Evolutionary conservation across 495 filamentous ascomycete species (phyloP), one percentile per base, ranked within the genome.

Genomic region (Emericellopsis terricola): DNA sequence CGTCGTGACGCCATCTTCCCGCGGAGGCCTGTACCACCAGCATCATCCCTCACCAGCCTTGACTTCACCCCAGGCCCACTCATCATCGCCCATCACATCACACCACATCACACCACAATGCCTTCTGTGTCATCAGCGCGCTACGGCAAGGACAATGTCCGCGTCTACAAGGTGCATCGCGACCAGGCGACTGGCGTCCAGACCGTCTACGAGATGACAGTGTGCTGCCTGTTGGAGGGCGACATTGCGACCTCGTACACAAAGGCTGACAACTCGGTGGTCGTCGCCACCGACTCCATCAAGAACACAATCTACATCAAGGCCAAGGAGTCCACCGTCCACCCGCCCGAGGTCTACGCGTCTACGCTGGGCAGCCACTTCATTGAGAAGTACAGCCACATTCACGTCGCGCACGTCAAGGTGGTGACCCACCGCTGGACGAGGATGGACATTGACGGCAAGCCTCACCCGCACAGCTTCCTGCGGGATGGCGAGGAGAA

Each of bases 141-240:
- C 47, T 91, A 91, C 56, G 82, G 82, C 62, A 91, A 91, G 73
- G 87, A 94, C 69, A 96, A 97, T 65, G 78, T 97, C 65, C 84
- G 89, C 49, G 76, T 97, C 41, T 86, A 77, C 69, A 96, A 97
- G 59, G 83, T 93, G 47, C 67, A 89, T 44, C 68, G 70, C 37
- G 73, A 94, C 51, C 68, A 71, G 48, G 62, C 70, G 47, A 78
- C 80, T 9, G 72, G 74, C 19, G 60, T 67, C 3, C 89, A 97
- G 53, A 76, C 75, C 6, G 84, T 94, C 30, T 78, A 80, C 27
- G 89, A 97, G 54, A 91, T 92, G 81, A 94, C 86, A 29, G 81
- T 97, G 36, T 80, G 81, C 54, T 78, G 78, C 29, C 62, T 94
- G 13, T 65, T 97, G 3, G 81, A 93, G 60, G 89, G 89, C 34